phyloP scores from a whole-genome alignment of 805 yeast species.

The Torulaspora microellipsoides region DNA sequence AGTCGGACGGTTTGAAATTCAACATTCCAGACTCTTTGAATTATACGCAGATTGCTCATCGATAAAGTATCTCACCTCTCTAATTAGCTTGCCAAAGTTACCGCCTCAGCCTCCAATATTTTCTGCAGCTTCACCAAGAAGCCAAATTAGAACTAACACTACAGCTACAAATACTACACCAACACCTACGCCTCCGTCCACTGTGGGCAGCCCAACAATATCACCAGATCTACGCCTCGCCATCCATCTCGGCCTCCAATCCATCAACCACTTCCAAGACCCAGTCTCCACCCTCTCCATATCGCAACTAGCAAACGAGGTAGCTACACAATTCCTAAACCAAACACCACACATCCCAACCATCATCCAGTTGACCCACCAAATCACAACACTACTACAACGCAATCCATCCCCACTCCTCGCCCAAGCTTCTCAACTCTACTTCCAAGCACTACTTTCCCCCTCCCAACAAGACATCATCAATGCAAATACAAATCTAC shows the following conservation, averaged over 20 bases:
- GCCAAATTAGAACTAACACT: neutral
- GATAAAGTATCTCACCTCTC: constrained; percentile 70
- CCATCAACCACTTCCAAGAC: constrained; percentile 6
- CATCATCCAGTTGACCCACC: constrained; percentile 10
- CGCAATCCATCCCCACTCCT: constrained; percentile 17
- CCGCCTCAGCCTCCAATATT: constrained; percentile 36
- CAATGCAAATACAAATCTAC: constrained; percentile 15
- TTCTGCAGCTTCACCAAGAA: neutral
- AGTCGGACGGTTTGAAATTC: constrained; percentile 63
- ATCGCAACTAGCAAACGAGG: constrained; percentile 8
- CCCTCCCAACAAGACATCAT: constrained; percentile 18
- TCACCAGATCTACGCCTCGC: constrained; percentile 6
- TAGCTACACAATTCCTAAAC: constrained; percentile 4
- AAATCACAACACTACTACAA: constrained; percentile 16
- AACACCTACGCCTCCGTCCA: neutral
- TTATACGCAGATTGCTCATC: constrained; percentile 89
- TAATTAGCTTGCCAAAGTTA: constrained; percentile 47
- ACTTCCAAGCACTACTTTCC: constrained; percentile 17
- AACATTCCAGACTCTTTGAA: constrained; percentile 64
- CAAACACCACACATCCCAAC: constrained; percentile 7
- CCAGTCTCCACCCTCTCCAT: constrained; percentile 6
- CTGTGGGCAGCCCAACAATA: neutral
- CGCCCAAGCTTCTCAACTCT: constrained; percentile 18
- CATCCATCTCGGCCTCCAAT: constrained; percentile 7
- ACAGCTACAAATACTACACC: neutral